A percentile compares a stretch with the other conserved stretches of the same genome.
phyloP scores from a whole-genome alignment of 768 basidiomycete species.

The Dendrothele bispora region DNA sequence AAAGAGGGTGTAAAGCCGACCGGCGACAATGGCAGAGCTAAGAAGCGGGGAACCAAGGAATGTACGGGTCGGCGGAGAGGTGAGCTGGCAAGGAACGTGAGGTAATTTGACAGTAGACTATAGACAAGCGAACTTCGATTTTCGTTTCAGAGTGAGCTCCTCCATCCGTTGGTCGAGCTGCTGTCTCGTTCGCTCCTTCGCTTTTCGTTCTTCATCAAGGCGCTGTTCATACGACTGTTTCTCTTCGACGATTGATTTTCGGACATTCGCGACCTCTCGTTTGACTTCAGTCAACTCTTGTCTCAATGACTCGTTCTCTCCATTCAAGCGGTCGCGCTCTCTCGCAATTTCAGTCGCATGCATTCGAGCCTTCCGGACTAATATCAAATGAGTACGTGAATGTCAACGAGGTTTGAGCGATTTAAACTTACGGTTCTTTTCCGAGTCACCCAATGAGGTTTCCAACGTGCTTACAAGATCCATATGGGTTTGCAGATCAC shows the following conservation, averaged over 20 bases:
- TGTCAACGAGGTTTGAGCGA: not conserved
- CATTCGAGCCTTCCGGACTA: slow-evolving; percentile 92
- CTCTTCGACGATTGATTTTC: slow-evolving; percentile 82
- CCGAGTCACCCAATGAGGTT: slow-evolving; percentile 84
- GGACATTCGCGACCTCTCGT: slow-evolving; percentile 74
- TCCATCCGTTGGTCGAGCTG: slow-evolving; percentile 89
- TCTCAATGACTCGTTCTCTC: slow-evolving; percentile 65
- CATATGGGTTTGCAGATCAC: slow-evolving; percentile 88
- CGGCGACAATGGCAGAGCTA: slow-evolving; percentile 16
- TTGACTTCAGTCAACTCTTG: slow-evolving; percentile 76
- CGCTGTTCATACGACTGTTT: slow-evolving; percentile 83
- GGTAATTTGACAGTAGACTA: slow-evolving; percentile 36
- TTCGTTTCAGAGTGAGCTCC: slow-evolving; percentile 76
- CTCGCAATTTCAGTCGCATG: slow-evolving; percentile 88
- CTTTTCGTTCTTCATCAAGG: slow-evolving; percentile 82
- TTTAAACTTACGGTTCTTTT: slow-evolving; percentile 79
- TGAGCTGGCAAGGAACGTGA: not conserved
- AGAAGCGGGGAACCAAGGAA: slow-evolving; percentile 12
- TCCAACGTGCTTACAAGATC: slow-evolving; percentile 85
- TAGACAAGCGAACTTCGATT: slow-evolving; percentile 91
- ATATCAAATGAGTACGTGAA: slow-evolving; percentile 9
- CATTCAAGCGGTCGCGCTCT: slow-evolving; percentile 75
- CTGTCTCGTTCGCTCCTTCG: slow-evolving; percentile 85
- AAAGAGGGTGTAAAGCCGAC: not conserved
- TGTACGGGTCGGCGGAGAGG: slow-evolving; percentile 12